A percentile compares a stretch with the other conserved stretches of the same genome.
Evolutionary conservation across 495 filamentous ascomycete species (phyloP).

Genomic region (Penicillium crystallinum): DNA sequence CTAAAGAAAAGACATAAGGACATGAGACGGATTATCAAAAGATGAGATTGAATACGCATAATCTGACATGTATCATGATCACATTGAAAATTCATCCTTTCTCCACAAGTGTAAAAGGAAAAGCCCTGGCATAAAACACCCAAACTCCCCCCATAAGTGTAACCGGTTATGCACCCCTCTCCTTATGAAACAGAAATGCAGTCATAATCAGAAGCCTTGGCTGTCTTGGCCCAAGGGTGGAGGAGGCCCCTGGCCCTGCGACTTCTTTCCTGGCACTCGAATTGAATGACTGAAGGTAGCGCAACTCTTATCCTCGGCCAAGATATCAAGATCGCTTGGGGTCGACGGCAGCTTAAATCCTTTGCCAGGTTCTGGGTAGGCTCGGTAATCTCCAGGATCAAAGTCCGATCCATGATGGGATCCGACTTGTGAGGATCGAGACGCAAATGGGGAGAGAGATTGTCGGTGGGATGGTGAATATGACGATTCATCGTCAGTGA

Average conservation of each 20-base stretch:
- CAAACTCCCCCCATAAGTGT: not conserved
- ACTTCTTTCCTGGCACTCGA: conserved; percentile 19
- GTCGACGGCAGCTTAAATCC: conserved; percentile 35
- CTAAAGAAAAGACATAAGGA: not conserved
- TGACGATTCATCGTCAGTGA: not conserved
- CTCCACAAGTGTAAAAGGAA: not conserved
- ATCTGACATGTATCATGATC: not conserved
- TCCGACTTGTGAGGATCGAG: not conserved
- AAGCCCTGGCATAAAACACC: not conserved
- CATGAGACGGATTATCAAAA: too few relatives aligned
- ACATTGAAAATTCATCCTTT: not conserved
- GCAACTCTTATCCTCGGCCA: conserved; percentile 39
- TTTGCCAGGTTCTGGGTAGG: conserved; percentile 64
- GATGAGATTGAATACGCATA: too few relatives aligned
- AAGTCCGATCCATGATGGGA: conserved; percentile 23
- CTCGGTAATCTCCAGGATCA: conserved; percentile 45
- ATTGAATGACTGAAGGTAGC: conserved; percentile 42
- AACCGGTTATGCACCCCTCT: not conserved
- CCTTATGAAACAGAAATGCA: not conserved
- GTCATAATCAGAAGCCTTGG: not conserved
- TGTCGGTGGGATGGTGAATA: not conserved
- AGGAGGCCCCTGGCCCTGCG: not conserved
- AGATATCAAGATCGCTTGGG: conserved; percentile 35
- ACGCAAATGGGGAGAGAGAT: not conserved
- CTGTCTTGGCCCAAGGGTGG: not conserved